These are phyloP conservation scores for Emergomyces orientalis DNA, from an alignment of 2,329 filamentous ascomycete species.

Conservation along the genomic window DNA sequence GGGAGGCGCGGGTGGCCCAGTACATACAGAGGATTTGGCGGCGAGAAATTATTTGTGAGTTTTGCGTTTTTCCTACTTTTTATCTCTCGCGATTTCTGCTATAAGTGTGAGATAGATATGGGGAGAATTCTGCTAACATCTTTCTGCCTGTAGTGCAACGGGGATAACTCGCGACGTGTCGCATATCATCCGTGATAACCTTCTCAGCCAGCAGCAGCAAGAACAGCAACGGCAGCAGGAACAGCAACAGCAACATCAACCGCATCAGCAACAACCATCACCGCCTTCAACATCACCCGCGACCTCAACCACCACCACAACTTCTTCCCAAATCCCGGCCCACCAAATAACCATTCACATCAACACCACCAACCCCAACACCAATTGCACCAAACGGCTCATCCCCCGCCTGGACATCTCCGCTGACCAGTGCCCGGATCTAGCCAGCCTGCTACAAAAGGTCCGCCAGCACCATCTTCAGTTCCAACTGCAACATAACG, in stretches of 20 bases:
- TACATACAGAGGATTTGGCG: slow-evolving; percentile 19
- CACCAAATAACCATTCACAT: slow-evolving; percentile 26
- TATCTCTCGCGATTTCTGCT: neutral
- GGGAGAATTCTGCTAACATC: neutral
- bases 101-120: neutral
- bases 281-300: neutral
- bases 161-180: slow-evolving; percentile 35
- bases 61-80: neutral
- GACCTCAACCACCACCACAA: slow-evolving; percentile 10
- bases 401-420: slow-evolving; percentile 30
- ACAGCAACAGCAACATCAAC: neutral
- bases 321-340: slow-evolving; percentile 10
- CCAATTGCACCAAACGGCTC: slow-evolving; percentile 26
- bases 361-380: slow-evolving; percentile 20
- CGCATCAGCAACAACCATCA: neutral
- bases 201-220: slow-evolving; percentile 22
- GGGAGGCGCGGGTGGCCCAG: slow-evolving; percentile 18
- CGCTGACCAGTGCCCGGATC: slow-evolving; percentile 28
- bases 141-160: slow-evolving; percentile 29
- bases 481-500: slow-evolving; percentile 14
- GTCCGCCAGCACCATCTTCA: slow-evolving; percentile 24
- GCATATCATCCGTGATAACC: slow-evolving; percentile 33
- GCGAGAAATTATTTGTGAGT: slow-evolving; percentile 37
- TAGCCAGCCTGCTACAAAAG: slow-evolving; percentile 25
- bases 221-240: too few relatives aligned